phyloP scores from a whole-genome alignment of 1,284 basidiomycete species.

The Leccinum griseonigrum region DNA sequence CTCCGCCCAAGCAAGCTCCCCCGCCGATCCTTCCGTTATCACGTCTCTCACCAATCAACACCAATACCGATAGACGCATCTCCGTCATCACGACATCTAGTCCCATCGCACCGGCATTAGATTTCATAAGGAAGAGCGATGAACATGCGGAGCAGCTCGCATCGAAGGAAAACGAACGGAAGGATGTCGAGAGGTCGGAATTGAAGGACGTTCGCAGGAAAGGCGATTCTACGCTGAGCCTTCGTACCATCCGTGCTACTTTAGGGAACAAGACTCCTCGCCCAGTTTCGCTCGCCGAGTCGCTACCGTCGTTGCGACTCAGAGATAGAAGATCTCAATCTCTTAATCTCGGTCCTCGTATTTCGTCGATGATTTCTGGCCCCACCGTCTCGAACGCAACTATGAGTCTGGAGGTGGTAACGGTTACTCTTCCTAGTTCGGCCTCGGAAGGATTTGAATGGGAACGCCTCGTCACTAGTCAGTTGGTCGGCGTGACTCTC shows the following conservation, averaged over 20 bases:
- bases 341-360: constrained; percentile 43
- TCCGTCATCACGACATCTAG: constrained; percentile 33
- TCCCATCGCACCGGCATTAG: constrained; percentile 35
- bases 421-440: constrained; percentile 31
- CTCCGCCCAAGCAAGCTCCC: constrained; percentile 36
- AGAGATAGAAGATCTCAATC: constrained; percentile 63
- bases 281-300: constrained; percentile 73
- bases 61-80: constrained; percentile 28
- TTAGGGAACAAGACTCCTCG: constrained; percentile 52
- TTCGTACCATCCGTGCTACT: constrained; percentile 63
- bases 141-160: constrained; percentile 24
- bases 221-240: constrained; percentile 73
- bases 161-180: constrained; percentile 29
- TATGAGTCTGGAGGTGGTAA: constrained; percentile 34
- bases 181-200: constrained; percentile 46
- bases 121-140: constrained; percentile 33
- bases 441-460: constrained; percentile 26
- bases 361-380: constrained; percentile 31
- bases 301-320: constrained; percentile 46
- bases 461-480: constrained; percentile 23
- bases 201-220: constrained; percentile 66
- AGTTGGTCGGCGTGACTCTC: constrained; percentile 17
- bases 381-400: constrained; percentile 27
- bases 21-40: constrained; percentile 13
- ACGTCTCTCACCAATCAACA: constrained; percentile 22